Evolutionary conservation across 2,329 filamentous ascomycete genomes (phyloP).

Genomic region (Microdochium paspali): DNA sequence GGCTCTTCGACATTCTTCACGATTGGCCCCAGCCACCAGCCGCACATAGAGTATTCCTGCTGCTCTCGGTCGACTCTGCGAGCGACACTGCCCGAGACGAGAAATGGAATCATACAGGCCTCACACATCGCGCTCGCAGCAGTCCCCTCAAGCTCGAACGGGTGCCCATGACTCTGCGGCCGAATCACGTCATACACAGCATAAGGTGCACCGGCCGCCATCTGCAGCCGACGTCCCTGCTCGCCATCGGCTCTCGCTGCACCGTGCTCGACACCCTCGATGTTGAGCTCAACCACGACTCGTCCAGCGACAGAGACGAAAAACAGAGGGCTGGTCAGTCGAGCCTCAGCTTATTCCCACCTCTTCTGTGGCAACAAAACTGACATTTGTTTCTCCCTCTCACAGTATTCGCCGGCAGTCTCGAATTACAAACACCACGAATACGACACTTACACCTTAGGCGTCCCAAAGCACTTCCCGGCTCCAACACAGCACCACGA

Average conservation of each 20-base stretch:
- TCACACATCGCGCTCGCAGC: conserved; percentile 6
- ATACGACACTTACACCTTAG: conserved; percentile 7
- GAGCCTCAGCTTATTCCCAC: too few relatives aligned
- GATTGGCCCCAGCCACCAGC: conserved; percentile 6
- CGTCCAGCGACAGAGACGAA: conserved; percentile 6
- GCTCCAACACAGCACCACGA: conserved; percentile 2
- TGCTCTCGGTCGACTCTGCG: conserved; percentile 8
- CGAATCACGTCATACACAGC: conserved; percentile 6
- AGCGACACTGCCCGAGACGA: conserved; percentile 6
- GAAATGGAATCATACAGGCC: neutral
- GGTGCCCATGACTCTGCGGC: conserved; percentile 6
- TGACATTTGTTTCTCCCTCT: neutral
- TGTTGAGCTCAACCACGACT: conserved; percentile 10
- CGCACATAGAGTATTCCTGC: conserved; percentile 6
- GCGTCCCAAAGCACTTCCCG: conserved; percentile 6
- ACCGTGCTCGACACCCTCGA: conserved; percentile 7
- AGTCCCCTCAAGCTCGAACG: conserved; percentile 7
- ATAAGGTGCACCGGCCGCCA: conserved; percentile 8
- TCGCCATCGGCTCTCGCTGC: conserved; percentile 8
- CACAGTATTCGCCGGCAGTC: conserved; percentile 6
- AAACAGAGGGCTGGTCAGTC: conserved; percentile 10
- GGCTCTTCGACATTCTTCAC: conserved; percentile 7
- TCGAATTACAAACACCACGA: conserved; percentile 3
- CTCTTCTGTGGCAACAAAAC: too few relatives aligned
- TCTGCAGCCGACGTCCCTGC: conserved; percentile 5